Evolutionary conservation across 495 filamentous ascomycete genomes (phyloP).

Genomic region (Jackrogersella minutella): DNA sequence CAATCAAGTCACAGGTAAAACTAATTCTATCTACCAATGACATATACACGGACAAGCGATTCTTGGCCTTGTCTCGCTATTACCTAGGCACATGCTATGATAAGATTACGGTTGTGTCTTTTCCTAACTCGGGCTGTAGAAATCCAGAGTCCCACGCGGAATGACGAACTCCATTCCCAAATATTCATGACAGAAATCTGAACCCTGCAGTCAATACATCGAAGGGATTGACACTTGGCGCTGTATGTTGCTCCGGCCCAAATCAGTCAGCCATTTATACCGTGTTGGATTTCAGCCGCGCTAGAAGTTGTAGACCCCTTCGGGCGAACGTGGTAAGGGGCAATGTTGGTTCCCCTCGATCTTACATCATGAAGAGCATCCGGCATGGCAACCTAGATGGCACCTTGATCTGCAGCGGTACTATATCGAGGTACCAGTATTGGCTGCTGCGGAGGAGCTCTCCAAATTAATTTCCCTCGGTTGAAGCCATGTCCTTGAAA

Average conservation of each 20-base stretch:
- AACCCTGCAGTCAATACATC: not conserved
- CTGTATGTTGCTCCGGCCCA: slow-evolving; percentile 9
- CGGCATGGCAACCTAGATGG: slow-evolving; percentile 11
- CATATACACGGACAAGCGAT: slow-evolving; percentile 13
- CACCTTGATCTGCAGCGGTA: slow-evolving; percentile 6
- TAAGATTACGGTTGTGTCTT: slow-evolving; percentile 19
- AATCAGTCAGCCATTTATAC: slow-evolving; percentile 24
- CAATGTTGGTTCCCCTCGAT: slow-evolving; percentile 14
- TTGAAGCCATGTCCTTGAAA: slow-evolving; percentile 26
- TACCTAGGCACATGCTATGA: slow-evolving; percentile 34
- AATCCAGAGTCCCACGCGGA: slow-evolving; percentile 30
- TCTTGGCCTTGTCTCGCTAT: slow-evolving; percentile 25
- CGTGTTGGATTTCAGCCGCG: slow-evolving; percentile 38
- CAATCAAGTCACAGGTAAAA: slow-evolving; percentile 35
- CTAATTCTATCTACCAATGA: slow-evolving; percentile 31
- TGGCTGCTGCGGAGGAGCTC: slow-evolving; percentile 30
- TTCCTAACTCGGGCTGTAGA: slow-evolving; percentile 21
- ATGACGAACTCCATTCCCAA: slow-evolving; percentile 37
- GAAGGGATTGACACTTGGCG: slow-evolving; percentile 10
- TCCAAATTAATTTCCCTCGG: slow-evolving; percentile 39
- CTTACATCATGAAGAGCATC: slow-evolving; percentile 30
- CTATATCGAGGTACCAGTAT: slow-evolving; percentile 31
- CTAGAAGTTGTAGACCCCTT: slow-evolving; percentile 12
- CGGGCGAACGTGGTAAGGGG: slow-evolving; percentile 26
- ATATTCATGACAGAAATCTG: slow-evolving; percentile 1